Base-by-base conservation (phyloP, 129 eudicot genomes). In the Flaveria trinervia region DNA sequence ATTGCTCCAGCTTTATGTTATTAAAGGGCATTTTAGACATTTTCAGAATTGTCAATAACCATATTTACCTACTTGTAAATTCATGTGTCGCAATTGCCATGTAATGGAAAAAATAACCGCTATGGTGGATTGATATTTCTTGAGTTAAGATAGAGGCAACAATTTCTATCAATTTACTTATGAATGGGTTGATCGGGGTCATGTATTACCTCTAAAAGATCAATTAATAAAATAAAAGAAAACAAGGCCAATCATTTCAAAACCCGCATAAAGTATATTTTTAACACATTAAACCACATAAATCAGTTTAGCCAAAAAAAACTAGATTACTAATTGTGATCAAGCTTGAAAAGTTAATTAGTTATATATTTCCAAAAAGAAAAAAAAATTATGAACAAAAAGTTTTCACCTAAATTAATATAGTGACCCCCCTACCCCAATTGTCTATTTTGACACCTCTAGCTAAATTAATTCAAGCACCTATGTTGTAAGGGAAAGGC, bases 381-480 rank as follows among this genome's bases (percentile, higher is more conserved):
- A 3, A 36, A 54, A 17, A 8, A 18, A 5, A 16, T 2, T 17
- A 18, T 55, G 13, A 7, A 18, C 13, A 56, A 56, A 56, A 18
- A 20, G 28, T 18, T 8, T 56, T 36, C 41, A 36, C 41, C 7
- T 36, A 36, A 36, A 36, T 36, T 36, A 5, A 36, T 36, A 4
- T 5, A 36, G 5, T 36, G 22, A 52, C 22, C 20, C 20, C 20
- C 8, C 62, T 56, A 56, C 13, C 62, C 26, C 4, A 18, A 8
- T 14, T 18, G 62, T 8, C 62, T 18, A 56, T 7, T 56, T 56
- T 18, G 25, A 11, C 26, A 55, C 28, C 28, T 18, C 62, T 18
- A 75, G 61, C 50, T 65, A 65, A 68, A 41, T 54, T 16, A 16
- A 17, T 68, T 44, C 59, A 43, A 25, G 72, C 51, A 48, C 48